phyloP scores from a whole-genome alignment of 2,329 filamentous ascomycete species.

The Ascochyta rabiei region DNA sequence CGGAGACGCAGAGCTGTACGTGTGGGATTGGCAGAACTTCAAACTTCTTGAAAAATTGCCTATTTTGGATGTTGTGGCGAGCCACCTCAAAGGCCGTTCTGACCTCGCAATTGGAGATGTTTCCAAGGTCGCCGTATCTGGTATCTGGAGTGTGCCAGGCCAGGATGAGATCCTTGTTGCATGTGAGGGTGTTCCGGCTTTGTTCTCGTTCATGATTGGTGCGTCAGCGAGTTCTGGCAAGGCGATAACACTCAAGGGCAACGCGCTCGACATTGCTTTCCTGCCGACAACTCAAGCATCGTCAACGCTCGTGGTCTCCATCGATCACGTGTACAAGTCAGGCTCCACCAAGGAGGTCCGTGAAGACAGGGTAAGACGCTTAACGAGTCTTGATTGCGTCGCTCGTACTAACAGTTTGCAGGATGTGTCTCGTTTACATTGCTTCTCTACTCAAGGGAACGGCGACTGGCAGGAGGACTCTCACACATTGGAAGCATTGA shows the following conservation, averaged over 20 bases:
- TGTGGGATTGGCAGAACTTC: constrained; percentile 79
- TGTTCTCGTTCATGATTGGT: constrained; percentile 67
- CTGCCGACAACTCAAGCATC: constrained; percentile 18
- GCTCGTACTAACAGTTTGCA: constrained; percentile 21
- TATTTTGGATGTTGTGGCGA: constrained; percentile 33
- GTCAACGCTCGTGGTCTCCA: constrained; percentile 53
- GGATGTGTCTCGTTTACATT: constrained; percentile 32
- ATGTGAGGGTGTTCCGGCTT: constrained; percentile 58
- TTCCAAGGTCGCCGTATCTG: constrained; percentile 55
- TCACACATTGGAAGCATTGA: constrained; percentile 20
- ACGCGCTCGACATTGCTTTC: constrained; percentile 64
- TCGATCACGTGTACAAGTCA: constrained; percentile 60
- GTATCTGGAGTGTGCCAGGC: constrained; percentile 55
- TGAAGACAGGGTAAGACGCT: constrained; percentile 35
- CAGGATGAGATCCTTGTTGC: constrained; percentile 47
- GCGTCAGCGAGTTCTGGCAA: constrained; percentile 48
- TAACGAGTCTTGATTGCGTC: neutral
- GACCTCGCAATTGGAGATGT: constrained; percentile 18
- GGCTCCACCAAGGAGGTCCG: constrained; percentile 55
- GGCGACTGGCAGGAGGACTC: constrained; percentile 34
- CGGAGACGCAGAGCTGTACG: constrained; percentile 76
- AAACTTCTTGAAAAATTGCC: constrained; percentile 61
- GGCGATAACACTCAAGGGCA: constrained; percentile 64
- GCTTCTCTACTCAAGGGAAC: constrained; percentile 26
- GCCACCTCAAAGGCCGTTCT: constrained; percentile 26